Evolutionary conservation across 192 early-diverging fungal species (phyloP), one percentile per base, ranked within the genome.

Genomic region (Entomortierella parvispora): DNA sequence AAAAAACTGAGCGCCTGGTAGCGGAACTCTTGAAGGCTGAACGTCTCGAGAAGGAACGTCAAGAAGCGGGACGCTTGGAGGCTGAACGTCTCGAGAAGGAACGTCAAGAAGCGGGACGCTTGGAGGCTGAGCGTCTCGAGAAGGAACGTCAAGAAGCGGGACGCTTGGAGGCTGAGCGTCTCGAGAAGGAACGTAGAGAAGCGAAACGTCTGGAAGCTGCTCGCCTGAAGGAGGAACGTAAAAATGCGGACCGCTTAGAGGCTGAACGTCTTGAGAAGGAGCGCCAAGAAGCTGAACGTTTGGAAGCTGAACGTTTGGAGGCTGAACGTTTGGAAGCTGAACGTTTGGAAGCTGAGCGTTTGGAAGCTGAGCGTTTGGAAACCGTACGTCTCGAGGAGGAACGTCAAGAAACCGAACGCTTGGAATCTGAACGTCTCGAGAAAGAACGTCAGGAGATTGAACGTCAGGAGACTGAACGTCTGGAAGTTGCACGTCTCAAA

Each of bases 41-140:
- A 5, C 64, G 28, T 1, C 5, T 33, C 11, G 47, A 58, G 33
- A 23, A 68, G 57, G 59, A 70, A 20, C 51, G 46, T 22, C 20
- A 42, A 10, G 44, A 70, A n/a, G 7, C 59, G 28, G 50, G 46
- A 18, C 51, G 51, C 46, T 32, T 46, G 9, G 51, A 69, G 37
- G 28, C 46, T 23, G 58, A 69, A 32, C 68, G 48, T 20, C 37
- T 69, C 28, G 68, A 69, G 32, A 31, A 62, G 2, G 68, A 69
- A 32, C 51, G 59, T 22, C 51, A 54, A 32, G 68, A 69, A 40
- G n/a, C 55, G 29, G 64, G 57, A 20, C 64, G 64, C n/a, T 1
- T 57, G 11, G 53, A 69, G 51, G 11, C 49, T 14, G 67, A 69
- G 37, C 47, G 42, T 11, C 10, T 48, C 28, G 67, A 66, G 31